Evolutionary conservation across 2,329 filamentous ascomycete species (phyloP), one percentile per base, ranked within the genome.

Genomic region (Arthrinium puccinioides): DNA sequence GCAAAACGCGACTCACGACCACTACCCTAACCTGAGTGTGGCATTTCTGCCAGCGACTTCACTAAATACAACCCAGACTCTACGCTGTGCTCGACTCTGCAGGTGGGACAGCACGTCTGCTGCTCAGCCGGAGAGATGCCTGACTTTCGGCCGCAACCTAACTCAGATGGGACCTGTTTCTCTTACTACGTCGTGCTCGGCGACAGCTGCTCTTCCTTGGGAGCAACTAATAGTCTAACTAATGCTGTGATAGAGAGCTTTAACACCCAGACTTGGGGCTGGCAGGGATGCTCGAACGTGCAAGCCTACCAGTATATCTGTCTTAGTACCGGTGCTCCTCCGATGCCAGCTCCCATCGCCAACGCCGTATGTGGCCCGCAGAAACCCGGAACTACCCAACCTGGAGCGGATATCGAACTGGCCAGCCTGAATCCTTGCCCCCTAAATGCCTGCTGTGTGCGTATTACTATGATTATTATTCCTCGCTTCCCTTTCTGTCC

Each of bases 241-340:
- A 15, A 16, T 11, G n/a, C 23, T 2, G 21, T 62, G 4, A 46
- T 67, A n/a, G 49, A 57, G 21, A 37, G 43, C 3, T 59, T 53
- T 36, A 66, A 66, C 39, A 52, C 43, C 11, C 46, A 56, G 9
- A 61, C 59, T 14, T 67, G 60, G 59, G 32, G n/a, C 6, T 34
- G 32, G 32, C 23, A 11, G 5, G 32, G 32, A 11, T 34, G 32
- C 20, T 5, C 16, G 6, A 6, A 16, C 8, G 8, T 34, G 4
- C 19, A 18, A 10, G 20, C 32, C 21, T 9, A 34, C 5, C 11
- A 18, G 13, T 65, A 57, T 55, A 38, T 34, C 27, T 66, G 62
- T 38, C 43, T 64, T 3, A 60, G 58, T 36, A 44, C 47, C 3
- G 63, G 63, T 5, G 40, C 39, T 3, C 50, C 59, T 15, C 58